Conservation (phyloP, 495 filamentous ascomycete genomes). For the Penicillium cosmopolitanum region DNA sequence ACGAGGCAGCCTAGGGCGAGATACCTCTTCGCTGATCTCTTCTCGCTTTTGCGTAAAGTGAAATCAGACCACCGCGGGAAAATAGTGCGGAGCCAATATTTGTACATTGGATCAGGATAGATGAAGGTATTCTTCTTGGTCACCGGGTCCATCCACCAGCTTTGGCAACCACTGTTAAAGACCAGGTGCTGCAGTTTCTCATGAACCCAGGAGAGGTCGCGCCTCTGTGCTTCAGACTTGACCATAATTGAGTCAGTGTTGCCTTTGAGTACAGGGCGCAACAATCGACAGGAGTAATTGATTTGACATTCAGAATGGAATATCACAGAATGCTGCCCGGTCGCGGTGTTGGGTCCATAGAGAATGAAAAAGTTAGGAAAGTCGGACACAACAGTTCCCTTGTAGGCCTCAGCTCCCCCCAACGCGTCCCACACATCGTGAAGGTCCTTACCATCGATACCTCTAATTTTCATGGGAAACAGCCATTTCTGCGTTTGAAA, state of each 20-base stretch:
- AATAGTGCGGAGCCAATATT: constrained; percentile 19
- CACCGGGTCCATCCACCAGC: constrained; percentile 19
- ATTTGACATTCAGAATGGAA: constrained; percentile 59
- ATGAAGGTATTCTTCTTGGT: constrained; percentile 21
- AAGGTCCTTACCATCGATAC: constrained; percentile 48
- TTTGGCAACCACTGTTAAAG: constrained; percentile 19
- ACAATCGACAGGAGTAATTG: constrained; percentile 34
- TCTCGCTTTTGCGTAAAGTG: not conserved
- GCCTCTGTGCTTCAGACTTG: constrained; percentile 49
- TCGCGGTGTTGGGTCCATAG: constrained; percentile 60
- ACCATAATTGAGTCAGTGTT: constrained; percentile 30
- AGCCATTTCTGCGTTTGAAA: constrained; percentile 45
- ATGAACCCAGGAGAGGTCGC: constrained; percentile 18
- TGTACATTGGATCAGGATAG: constrained; percentile 21
- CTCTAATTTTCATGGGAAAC: constrained; percentile 43
- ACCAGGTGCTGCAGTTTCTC: constrained; percentile 15
- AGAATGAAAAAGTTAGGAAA: constrained; percentile 67
- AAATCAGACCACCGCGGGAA: constrained; percentile 17
- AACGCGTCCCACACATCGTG: constrained; percentile 50
- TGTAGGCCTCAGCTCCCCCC: constrained; percentile 59
- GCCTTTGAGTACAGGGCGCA: constrained; percentile 27
- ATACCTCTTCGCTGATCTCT: not conserved
- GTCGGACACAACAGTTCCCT: constrained; percentile 56
- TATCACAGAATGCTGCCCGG: constrained; percentile 57
- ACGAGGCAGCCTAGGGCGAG: not conserved